Conservation (phyloP, 345 rosid species). For the Linum usitatissimum region DNA sequence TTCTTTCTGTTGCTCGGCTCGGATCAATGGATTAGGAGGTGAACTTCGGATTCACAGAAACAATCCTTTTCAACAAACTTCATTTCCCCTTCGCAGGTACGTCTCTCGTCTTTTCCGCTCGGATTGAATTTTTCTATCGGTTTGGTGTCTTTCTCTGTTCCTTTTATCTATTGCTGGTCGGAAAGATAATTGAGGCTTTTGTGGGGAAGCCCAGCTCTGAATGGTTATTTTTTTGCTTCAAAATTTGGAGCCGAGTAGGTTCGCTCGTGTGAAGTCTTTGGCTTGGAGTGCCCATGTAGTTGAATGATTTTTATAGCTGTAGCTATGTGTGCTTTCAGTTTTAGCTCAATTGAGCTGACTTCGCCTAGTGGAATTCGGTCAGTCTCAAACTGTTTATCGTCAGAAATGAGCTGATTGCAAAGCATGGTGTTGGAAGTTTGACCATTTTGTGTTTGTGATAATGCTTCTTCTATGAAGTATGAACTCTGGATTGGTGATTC, state of each 20-base stretch:
- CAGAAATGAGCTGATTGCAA: not conserved
- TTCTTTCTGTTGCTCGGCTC: slow-evolving; percentile 49
- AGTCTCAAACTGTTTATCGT: not conserved
- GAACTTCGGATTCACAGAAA: slow-evolving; percentile 33
- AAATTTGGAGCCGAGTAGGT: slow-evolving; percentile 2
- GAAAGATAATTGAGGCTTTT: slow-evolving; percentile 1
- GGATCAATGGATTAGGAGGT: slow-evolving; percentile 45
- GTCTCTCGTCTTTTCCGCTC: not conserved
- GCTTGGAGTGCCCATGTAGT: not conserved
- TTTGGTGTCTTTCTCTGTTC: not conserved
- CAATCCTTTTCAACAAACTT: slow-evolving; percentile 27
- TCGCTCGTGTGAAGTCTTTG: not conserved
- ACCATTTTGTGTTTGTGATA: slow-evolving; percentile 16
- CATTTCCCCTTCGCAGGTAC: slow-evolving; percentile 36
- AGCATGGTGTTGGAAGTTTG: not conserved
- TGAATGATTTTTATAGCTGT: not conserved
- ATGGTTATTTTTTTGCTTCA: not conserved
- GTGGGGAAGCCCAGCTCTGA: slow-evolving; percentile 6
- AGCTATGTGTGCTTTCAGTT: not conserved
- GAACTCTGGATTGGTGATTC: not conserved
- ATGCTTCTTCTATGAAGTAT: slow-evolving; percentile 16
- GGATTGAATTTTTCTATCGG: slow-evolving; percentile 5
- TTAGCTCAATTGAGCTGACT: not conserved
- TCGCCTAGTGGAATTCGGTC: too few species aligned
- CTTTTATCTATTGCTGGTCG: not conserved